Percentiles rank a stretch among this genome's conserved stretches.
Evolutionary conservation across 2,329 filamentous ascomycete genomes (phyloP).

Genomic region (Aureobasidium zeae): DNA sequence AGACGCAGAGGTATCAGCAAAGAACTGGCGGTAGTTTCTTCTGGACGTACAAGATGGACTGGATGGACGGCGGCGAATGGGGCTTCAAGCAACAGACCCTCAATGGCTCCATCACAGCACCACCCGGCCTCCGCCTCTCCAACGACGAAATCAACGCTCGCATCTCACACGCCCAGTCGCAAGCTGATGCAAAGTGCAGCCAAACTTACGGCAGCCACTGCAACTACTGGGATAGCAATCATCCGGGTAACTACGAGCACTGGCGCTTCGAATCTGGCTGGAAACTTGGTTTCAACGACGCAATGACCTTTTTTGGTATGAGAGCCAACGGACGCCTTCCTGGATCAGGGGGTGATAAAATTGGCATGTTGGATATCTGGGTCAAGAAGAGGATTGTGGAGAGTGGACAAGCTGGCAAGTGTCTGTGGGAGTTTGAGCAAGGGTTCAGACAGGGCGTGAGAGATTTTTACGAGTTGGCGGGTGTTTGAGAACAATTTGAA

Average conservation of each 20-base stretch:
- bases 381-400: conserved; percentile 46
- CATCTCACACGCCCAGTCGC: conserved; percentile 33
- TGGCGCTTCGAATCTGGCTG: conserved; percentile 48
- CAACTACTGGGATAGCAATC: conserved; percentile 41
- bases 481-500: too few species aligned
- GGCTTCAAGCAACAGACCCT: conserved; percentile 47
- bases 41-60: conserved; percentile 54
- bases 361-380: conserved; percentile 52
- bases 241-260: conserved; percentile 41
- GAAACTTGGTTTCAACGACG: conserved; percentile 48
- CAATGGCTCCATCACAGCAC: conserved; percentile 34
- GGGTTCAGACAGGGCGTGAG: conserved; percentile 39
- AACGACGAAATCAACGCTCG: conserved; percentile 31
- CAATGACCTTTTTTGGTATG: conserved; percentile 42
- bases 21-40: conserved; percentile 46
- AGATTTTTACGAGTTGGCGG: conserved; percentile 32
- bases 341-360: conserved; percentile 39
- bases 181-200: conserved; percentile 30
- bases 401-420: conserved; percentile 38
- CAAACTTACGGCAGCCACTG: conserved; percentile 37
- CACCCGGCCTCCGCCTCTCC: conserved; percentile 32
- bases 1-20: conserved; percentile 42
- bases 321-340: conserved; percentile 27
- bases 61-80: conserved; percentile 55
- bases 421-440: conserved; percentile 45